Evolutionary conservation across 331 rosid species (phyloP).

Genomic region (Acacia concinna): DNA sequence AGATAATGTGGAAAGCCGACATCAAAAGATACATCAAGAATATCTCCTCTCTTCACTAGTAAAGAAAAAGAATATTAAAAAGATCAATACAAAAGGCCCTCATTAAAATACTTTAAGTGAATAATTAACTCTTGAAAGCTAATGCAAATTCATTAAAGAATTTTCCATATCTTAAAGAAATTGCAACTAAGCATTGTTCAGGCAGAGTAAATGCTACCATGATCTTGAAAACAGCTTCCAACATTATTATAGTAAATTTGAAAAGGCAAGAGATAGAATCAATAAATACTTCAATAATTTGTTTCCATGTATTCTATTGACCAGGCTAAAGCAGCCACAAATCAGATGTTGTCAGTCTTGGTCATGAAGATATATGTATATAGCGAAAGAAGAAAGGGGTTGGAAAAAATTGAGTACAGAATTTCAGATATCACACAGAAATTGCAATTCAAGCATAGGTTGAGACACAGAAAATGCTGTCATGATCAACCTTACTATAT

Average conservation of each 20-base stretch:
- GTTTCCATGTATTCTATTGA: constrained; percentile 3
- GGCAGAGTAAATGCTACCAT: constrained; percentile 5
- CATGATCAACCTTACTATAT: background rate
- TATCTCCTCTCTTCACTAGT: background rate
- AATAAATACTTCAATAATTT: constrained; percentile 17
- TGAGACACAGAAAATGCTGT: constrained; percentile 9
- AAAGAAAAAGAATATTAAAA: background rate
- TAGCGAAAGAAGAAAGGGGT: constrained; percentile 6
- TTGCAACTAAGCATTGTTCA: background rate
- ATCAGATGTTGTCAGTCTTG: background rate
- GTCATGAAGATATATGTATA: background rate
- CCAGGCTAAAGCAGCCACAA: background rate
- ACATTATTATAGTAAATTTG: background rate
- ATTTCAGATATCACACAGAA: background rate
- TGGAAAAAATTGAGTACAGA: background rate
- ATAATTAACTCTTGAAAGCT: background rate
- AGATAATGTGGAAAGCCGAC: background rate
- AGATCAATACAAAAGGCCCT: background rate
- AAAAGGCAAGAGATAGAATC: background rate
- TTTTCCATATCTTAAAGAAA: background rate
- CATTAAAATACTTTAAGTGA: background rate
- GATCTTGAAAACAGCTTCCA: background rate
- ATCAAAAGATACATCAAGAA: background rate
- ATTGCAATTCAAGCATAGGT: background rate
- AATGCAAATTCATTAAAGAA: background rate